Percentiles rank a stretch among this genome's conserved stretches.
Evolutionary conservation across 257 asterid species (phyloP).

Genomic region (Gentiana straminea): DNA sequence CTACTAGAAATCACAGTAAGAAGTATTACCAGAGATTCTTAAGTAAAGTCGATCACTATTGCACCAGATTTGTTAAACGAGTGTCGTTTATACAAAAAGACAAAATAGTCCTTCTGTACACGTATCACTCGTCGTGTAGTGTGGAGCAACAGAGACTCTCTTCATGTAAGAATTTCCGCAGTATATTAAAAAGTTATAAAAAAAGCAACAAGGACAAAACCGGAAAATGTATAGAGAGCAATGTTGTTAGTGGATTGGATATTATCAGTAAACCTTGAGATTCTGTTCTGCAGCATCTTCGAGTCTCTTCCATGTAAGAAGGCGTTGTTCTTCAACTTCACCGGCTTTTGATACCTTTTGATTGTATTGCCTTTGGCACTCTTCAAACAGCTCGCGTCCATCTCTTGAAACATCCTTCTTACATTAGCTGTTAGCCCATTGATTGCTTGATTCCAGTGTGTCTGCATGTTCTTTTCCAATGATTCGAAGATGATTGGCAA

Average conservation of each 20-base stretch:
- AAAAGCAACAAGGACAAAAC: background rate
- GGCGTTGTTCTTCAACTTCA: conserved; percentile 40
- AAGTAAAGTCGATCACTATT: no score
- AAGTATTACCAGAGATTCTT: no score
- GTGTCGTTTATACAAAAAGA: no score
- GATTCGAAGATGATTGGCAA: conserved; percentile 76
- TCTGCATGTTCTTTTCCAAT: conserved; percentile 51
- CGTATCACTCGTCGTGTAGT: conserved; percentile 3
- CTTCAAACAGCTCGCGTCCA: conserved; percentile 73
- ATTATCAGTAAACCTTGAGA: background rate
- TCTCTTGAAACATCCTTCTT: conserved; percentile 71
- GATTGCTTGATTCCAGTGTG: conserved; percentile 89
- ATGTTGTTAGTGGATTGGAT: background rate
- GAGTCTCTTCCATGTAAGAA: conserved; percentile 59
- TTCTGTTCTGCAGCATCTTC: conserved; percentile 56
- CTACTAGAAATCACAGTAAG: no score
- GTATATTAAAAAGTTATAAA: no score
- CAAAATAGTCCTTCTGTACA: background rate
- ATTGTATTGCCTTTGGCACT: conserved; percentile 52
- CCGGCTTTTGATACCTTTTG: conserved; percentile 53
- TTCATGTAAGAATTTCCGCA: no score
- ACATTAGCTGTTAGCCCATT: conserved; percentile 72
- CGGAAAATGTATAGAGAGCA: conserved; percentile 5
- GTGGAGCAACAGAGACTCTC: conserved; percentile 4
- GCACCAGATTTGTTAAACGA: no score